These are phyloP conservation scores for Ascochyta fabae DNA, from an alignment of 2,329 filamentous ascomycete species.

Conservation along the genomic window DNA sequence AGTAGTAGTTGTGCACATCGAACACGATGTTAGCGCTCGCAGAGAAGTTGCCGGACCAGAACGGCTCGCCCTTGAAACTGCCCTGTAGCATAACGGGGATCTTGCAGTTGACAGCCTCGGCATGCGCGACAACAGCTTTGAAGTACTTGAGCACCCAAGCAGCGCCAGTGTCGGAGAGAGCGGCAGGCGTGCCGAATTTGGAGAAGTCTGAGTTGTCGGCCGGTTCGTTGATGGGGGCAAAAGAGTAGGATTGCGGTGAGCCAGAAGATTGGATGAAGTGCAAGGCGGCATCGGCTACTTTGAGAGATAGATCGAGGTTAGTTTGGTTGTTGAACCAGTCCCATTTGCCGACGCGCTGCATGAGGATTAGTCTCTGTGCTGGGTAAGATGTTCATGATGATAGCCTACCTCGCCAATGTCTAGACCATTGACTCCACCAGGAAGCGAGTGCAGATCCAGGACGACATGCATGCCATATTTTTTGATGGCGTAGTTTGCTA, in stretches of 20 bases:
- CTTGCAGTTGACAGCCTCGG: constrained; percentile 25
- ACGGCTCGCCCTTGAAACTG: constrained; percentile 25
- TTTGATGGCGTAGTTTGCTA: constrained; percentile 47
- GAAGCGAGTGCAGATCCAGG: constrained; percentile 44
- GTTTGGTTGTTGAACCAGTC: constrained; percentile 49
- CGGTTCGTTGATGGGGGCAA: constrained; percentile 50
- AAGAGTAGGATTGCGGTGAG: constrained; percentile 40
- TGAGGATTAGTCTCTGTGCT: background rate
- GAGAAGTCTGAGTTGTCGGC: constrained; percentile 41
- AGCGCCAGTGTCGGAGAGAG: constrained; percentile 36
- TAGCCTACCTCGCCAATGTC: constrained; percentile 19
- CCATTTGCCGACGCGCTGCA: constrained; percentile 29
- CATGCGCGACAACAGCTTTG: constrained; percentile 17
- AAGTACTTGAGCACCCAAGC: constrained; percentile 46
- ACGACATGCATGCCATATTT: constrained; percentile 48
- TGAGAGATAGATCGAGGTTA: constrained; percentile 42
- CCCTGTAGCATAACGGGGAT: constrained; percentile 29
- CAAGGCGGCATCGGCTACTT: constrained; percentile 42
- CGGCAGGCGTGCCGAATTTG: constrained; percentile 42
- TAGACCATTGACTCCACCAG: constrained; percentile 42
- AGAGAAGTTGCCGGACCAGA: constrained; percentile 23
- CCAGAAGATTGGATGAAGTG: constrained; percentile 42
- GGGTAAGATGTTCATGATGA: no score
- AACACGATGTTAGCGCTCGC: constrained; percentile 28
- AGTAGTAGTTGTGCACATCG: constrained; percentile 37